Conservation (phyloP, 2,329 filamentous ascomycete genomes). For the Cladorrhinum sp. region DNA sequence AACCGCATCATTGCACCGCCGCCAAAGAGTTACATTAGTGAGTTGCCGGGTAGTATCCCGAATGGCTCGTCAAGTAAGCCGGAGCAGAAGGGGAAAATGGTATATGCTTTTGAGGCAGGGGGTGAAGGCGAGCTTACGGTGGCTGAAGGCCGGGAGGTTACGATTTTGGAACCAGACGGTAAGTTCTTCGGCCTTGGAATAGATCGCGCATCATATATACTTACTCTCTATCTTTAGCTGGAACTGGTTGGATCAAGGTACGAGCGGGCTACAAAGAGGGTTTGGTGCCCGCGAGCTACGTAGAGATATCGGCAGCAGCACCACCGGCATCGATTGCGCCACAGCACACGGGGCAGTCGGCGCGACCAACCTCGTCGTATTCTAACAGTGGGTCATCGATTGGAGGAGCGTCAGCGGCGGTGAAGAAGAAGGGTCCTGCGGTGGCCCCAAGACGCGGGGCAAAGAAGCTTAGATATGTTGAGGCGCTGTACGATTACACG, state of each 20-base stretch:
- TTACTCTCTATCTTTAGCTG: slow-evolving; percentile 56
- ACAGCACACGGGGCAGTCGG: slow-evolving; percentile 44
- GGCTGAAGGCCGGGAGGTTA: slow-evolving; percentile 73
- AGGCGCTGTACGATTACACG: slow-evolving; percentile 88
- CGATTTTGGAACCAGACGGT: slow-evolving; percentile 84
- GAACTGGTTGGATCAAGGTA: slow-evolving; percentile 87
- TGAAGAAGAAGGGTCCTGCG: slow-evolving; percentile 84
- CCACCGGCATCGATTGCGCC: slow-evolving; percentile 42
- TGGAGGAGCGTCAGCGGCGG: slow-evolving; percentile 34
- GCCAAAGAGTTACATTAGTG: slow-evolving; percentile 73
- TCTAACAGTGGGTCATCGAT: slow-evolving; percentile 74
- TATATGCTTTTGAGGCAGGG: slow-evolving; percentile 80
- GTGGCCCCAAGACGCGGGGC: slow-evolving; percentile 88
- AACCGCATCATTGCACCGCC: slow-evolving; percentile 84
- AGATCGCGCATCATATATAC: not conserved
- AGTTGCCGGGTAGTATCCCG: slow-evolving; percentile 53
- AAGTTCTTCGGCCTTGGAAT: slow-evolving; percentile 38
- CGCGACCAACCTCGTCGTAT: slow-evolving; percentile 71
- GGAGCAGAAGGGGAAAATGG: slow-evolving; percentile 77
- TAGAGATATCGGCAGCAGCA: slow-evolving; percentile 60
- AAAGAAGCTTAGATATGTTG: slow-evolving; percentile 90
- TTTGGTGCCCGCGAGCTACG: slow-evolving; percentile 81
- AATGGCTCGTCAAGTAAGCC: slow-evolving; percentile 41
- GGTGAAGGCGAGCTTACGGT: slow-evolving; percentile 80
- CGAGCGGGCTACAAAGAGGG: slow-evolving; percentile 73